A percentile compares a stretch with the other conserved stretches of the same genome.
These are phyloP conservation scores for Calocera viscosa DNA, from an alignment of 768 basidiomycete genomes.

Conservation along the genomic window DNA sequence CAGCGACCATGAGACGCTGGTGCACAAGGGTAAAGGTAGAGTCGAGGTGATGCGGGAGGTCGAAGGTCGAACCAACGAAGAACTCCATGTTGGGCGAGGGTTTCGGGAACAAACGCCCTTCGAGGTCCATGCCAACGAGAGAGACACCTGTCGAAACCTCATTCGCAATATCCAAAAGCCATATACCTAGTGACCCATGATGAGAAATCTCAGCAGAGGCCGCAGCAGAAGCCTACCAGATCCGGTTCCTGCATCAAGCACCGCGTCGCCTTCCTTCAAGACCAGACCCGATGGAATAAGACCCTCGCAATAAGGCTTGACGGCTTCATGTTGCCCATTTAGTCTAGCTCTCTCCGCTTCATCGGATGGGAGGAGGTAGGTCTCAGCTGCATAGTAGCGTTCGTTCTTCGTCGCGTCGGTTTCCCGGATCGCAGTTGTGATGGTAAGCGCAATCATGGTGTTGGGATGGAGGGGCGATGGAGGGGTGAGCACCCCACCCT, in stretches of 20 bases:
- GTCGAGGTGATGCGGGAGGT: constrained; percentile 26
- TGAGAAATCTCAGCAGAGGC: not conserved
- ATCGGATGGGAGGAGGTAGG: not conserved
- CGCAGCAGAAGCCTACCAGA: not conserved
- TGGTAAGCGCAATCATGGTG: not conserved
- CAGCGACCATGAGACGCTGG: constrained; percentile 27
- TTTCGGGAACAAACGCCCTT: constrained; percentile 15
- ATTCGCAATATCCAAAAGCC: constrained; percentile 16
- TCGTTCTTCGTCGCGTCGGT: not conserved
- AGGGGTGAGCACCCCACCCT: too few relatives aligned
- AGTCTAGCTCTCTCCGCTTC: not conserved
- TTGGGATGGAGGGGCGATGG: too few relatives aligned
- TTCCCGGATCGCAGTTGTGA: not conserved
- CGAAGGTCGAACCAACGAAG: constrained; percentile 19
- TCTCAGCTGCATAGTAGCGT: not conserved
- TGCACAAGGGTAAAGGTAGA: constrained; percentile 26
- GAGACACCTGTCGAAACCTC: constrained; percentile 10
- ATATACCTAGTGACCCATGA: constrained; percentile 11
- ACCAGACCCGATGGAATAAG: not conserved
- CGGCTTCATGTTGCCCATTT: not conserved
- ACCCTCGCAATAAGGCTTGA: not conserved
- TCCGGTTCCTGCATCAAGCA: not conserved
- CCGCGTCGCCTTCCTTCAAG: not conserved
- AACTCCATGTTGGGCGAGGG: constrained; percentile 14
- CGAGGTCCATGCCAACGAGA: constrained; percentile 17